Conservation (phyloP, 139 green algal species). For the Picochlorum sp. region DNA sequence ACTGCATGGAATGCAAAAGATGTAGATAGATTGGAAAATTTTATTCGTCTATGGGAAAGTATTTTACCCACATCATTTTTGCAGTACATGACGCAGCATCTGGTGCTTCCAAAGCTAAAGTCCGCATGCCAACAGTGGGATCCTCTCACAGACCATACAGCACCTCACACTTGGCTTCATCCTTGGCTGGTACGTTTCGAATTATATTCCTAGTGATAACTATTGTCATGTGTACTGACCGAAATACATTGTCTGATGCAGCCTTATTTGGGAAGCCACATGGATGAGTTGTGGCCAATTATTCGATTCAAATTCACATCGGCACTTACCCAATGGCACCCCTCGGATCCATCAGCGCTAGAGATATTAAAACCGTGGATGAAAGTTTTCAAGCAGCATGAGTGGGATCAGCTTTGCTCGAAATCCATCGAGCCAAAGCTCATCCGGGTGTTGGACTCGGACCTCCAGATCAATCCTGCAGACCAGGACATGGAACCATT, state of each 20-base stretch:
- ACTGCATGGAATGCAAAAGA: constrained; percentile 74
- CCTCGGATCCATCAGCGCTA: constrained; percentile 63
- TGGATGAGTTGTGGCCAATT: constrained; percentile 76
- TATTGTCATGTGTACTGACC: not conserved
- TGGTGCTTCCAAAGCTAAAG: constrained; percentile 77
- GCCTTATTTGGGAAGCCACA: constrained; percentile 50
- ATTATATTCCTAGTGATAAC: not conserved
- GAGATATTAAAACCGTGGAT: constrained; percentile 81
- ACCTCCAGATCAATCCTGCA: constrained; percentile 72
- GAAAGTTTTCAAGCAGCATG: constrained; percentile 55
- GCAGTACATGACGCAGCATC: constrained; percentile 56
- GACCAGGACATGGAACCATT: constrained; percentile 72
- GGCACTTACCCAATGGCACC: constrained; percentile 76
- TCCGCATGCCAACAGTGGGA: constrained; percentile 79
- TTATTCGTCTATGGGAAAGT: constrained; percentile 73
- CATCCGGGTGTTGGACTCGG: constrained; percentile 36
- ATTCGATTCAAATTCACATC: constrained; percentile 71
- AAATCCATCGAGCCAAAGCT: constrained; percentile 85
- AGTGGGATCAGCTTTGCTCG: constrained; percentile 75
- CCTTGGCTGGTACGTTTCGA: constrained; percentile 70
- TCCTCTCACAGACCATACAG: constrained; percentile 66
- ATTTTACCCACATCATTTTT: constrained; percentile 40
- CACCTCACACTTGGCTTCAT: constrained; percentile 93
- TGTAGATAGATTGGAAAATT: constrained; percentile 68
- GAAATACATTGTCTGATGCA: not conserved